Evolutionary conservation across 140 eudicot genomes (phyloP).

Genomic region (Senecio squalidus): DNA sequence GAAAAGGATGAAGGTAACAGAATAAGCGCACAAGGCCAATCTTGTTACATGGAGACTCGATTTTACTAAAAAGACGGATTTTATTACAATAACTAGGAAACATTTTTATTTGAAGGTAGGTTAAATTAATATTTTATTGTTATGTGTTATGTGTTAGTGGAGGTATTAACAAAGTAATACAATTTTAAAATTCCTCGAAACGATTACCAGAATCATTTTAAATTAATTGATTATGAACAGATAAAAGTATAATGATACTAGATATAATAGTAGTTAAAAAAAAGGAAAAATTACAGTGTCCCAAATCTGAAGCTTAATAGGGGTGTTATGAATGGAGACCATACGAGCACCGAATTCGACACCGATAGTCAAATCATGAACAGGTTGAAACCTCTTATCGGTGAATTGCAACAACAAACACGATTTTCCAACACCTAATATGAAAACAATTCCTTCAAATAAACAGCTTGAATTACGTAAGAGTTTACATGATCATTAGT

Average conservation of each 20-base stretch:
- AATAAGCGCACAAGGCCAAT: too few species aligned
- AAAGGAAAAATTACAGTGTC: constrained; percentile 46
- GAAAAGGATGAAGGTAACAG: too few species aligned
- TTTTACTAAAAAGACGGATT: too few species aligned
- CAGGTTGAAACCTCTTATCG: constrained; percentile 86
- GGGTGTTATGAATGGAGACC: constrained; percentile 52
- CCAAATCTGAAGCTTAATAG: constrained; percentile 89
- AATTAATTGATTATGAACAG: too few species aligned
- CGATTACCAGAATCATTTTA: constrained; percentile 6
- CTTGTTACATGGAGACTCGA: too few species aligned
- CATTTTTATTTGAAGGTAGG: not conserved
- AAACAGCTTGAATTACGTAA: too few species aligned
- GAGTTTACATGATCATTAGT: not conserved
- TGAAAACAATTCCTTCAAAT: not conserved
- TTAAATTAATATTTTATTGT: not conserved
- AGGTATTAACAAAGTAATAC: not conserved
- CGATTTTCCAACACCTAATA: constrained; percentile 76
- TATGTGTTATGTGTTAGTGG: not conserved
- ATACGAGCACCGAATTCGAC: constrained; percentile 88
- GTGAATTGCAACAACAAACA: constrained; percentile 79
- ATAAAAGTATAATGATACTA: not conserved
- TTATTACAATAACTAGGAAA: too few species aligned
- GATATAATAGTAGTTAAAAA: not conserved
- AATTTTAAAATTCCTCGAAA: not conserved
- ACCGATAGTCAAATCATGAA: constrained; percentile 82